Evolutionary conservation across 2,329 filamentous ascomycete genomes (phyloP), one percentile per base, ranked within the genome.

Genomic region (Alternaria brassicicola): DNA sequence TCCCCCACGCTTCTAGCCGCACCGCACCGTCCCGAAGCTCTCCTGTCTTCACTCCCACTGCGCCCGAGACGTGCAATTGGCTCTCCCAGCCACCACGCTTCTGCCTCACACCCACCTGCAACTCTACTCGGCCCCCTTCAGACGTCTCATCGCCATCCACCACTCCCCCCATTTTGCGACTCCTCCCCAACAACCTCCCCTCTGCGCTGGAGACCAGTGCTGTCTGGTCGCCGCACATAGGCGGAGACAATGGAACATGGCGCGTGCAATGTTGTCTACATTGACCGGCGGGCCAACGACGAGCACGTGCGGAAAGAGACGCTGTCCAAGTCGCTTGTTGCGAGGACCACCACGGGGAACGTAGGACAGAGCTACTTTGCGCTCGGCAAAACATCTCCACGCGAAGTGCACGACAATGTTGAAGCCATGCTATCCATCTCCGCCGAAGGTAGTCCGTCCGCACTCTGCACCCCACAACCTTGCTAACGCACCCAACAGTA

Each of bases 201-300:
- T 71, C 56, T 67, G 69, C 57, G 68, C 69, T 68, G 67, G 68
- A 74, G 71, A 70, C 68, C 72, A 71, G 67, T 60, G 46, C 50
- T 42, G 54, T 62, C 73, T 72, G 71, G 69, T 73, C 71, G 66
- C 71, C 68, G 68, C 62, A 64, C 59, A 62, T 49, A 60, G 61
- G 67, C 65, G 70, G 70, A 71, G 68, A 76, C 64, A 51, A 80
- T 80, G 78, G 77, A 79, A 57, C 76, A 78, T 76, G 78, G 77
- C 67, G 73, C 76, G 57, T 80, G 78, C 71, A 79, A 79, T 68
- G 73, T 80, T 50, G 77, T 80, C 59, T 80, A 80, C 71, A 70
- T 79, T 61, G 77, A 80, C 67, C 74, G 78, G 48, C 75, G 78
- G 52, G 77, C 77, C 58, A 73, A 77, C 62, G 76, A 78, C 58